Evolutionary conservation across 331 rosid species (phyloP), one percentile per base, ranked within the genome.

Genomic region (Saraca asoca): DNA sequence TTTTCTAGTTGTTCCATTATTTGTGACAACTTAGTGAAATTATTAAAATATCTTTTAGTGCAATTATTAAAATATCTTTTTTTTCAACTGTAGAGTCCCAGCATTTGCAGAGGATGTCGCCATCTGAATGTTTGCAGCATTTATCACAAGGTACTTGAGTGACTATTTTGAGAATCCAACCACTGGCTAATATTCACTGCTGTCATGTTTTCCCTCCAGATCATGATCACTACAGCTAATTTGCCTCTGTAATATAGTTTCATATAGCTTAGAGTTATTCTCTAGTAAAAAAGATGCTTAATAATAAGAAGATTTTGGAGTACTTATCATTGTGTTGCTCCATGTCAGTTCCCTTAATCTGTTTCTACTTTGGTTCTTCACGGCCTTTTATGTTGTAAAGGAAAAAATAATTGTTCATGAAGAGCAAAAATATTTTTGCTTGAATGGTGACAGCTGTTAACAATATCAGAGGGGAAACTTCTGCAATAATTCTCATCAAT

Each of bases 61-160:
- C 57, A 67, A 41, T 10, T 50, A 16, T 34, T 58, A 72, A 66
- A 20, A 12, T 62, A 76, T 69, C 53, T 34, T 53, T 52, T 70
- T 45, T 77, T 73, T 68, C 59, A 68, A 70, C 62, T 73, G 77
- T 66, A 93, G 98, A 84, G 85, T 82, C 80, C 68, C 16, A 79
- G 75, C 81, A 80, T 84, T 66, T 93, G 95, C 80, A 84, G 73
- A 79, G 87, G 96, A 58, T 93, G 98, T 64, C 95, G 98, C 73
- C 98, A 93, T 89, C 91, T 87, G 68, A 78, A 73, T 81, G 91
- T 80, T 48, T 93, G 98, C 70, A 84, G 83, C 79, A 80, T 85
- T 75, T 93, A 85, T 82, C 95, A 92, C 54, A 92, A 92, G 98
- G 96, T 92, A 85, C 75, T 58, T 55, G 20, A 59, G 51, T 53